A percentile compares a stretch with the other conserved stretches of the same genome.
Conservation (phyloP, 108 stramenopile species). For the Nitzschia sp. region DNA sequence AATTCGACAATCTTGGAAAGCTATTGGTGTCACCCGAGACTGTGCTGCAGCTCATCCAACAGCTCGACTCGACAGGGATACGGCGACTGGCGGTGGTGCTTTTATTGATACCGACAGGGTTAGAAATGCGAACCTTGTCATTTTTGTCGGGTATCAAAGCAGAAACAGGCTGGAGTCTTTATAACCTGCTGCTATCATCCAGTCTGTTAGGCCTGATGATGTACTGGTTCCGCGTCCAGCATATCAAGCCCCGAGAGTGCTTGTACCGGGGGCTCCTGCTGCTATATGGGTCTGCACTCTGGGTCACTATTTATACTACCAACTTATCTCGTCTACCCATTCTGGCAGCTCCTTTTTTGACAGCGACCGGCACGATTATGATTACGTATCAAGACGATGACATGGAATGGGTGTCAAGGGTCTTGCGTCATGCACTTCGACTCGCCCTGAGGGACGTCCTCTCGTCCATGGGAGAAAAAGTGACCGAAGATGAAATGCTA, state of each 20-base stretch:
- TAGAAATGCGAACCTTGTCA: conserved; percentile 39
- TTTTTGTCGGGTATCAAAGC: conserved; percentile 31
- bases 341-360: conserved; percentile 41
- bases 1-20: conserved; percentile 3
- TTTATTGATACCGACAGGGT: conserved; percentile 25
- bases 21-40: conserved; percentile 11
- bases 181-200: conserved; percentile 1
- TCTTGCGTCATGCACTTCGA: conserved; percentile 35
- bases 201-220: conserved; percentile 9
- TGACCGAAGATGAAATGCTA: conserved; percentile 48
- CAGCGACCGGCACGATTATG: conserved; percentile 39
- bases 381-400: conserved; percentile 33
- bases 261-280: conserved; percentile 22
- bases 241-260: conserved; percentile 16
- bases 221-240: neutral
- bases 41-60: neutral
- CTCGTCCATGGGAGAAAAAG: conserved; percentile 23
- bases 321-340: conserved; percentile 16
- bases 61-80: conserved; percentile 8
- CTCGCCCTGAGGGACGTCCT: conserved; percentile 43
- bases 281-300: conserved; percentile 33
- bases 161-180: conserved; percentile 13
- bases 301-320: conserved; percentile 17
- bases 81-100: conserved; percentile 25
- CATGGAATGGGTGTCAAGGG: conserved; percentile 28